These are phyloP conservation scores for Kodamaea fungicola DNA, from an alignment of 1,139 yeast genomes.

Conservation along the genomic window DNA sequence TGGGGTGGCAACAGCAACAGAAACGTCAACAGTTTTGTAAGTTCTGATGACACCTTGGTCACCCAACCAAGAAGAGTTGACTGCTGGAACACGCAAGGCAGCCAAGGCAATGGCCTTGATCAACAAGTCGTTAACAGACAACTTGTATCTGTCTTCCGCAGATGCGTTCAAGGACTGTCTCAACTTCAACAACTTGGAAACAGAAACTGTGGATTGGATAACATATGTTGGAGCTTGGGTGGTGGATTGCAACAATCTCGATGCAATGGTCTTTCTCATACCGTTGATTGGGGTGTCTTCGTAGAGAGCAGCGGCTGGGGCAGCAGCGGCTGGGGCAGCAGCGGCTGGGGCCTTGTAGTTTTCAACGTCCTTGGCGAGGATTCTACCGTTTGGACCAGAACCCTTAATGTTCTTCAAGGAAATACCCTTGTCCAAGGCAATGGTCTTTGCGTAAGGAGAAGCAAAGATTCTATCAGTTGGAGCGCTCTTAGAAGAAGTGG, in stretches of 20 bases:
- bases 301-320: conserved; percentile 56
- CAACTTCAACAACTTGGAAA: conserved; percentile 84
- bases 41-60: conserved; percentile 87
- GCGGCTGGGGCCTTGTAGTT: conserved; percentile 48
- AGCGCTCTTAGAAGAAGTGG: conserved; percentile 23
- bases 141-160: conserved; percentile 83
- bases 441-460: conserved; percentile 89
- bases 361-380: conserved; percentile 87
- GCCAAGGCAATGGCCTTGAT: conserved; percentile 94
- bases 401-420: conserved; percentile 83
- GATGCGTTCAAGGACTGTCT: conserved; percentile 85
- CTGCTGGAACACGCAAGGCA: conserved; percentile 86
- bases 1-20: conserved; percentile 98
- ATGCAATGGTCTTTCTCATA: conserved; percentile 94
- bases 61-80: conserved; percentile 92
- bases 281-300: conserved; percentile 82
- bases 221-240: conserved; percentile 88
- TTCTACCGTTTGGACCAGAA: conserved; percentile 93
- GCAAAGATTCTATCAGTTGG: conserved; percentile 72
- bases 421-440: conserved; percentile 91
- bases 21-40: conserved; percentile 87
- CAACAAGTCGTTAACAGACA: conserved; percentile 91
- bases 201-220: conserved; percentile 83
- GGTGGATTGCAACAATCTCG: conserved; percentile 83
- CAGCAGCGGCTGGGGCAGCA: conserved; percentile 38